These are phyloP conservation scores for Euclidium syriacum DNA, from an alignment of 345 rosid species.

Conservation along the genomic window DNA sequence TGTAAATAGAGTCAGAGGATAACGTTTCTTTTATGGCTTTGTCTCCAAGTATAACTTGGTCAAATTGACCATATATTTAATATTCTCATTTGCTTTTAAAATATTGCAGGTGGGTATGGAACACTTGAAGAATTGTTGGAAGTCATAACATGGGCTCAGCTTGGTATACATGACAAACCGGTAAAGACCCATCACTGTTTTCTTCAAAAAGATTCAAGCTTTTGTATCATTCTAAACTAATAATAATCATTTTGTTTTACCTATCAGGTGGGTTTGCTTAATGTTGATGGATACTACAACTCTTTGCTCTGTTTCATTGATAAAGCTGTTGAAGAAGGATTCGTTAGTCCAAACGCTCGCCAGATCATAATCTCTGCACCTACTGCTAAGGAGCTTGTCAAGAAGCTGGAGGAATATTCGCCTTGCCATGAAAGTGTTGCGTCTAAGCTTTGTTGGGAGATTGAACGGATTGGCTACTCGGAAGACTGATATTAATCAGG, in stretches of 20 bases:
- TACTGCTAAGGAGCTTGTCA: slow-evolving; percentile 67
- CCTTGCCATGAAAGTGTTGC: slow-evolving; percentile 83
- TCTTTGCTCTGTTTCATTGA: slow-evolving; percentile 88
- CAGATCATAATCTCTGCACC: slow-evolving; percentile 86
- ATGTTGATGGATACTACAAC: slow-evolving; percentile 96
- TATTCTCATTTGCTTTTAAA: neutral
- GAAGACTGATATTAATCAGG: slow-evolving; percentile 23
- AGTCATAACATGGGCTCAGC: slow-evolving; percentile 52
- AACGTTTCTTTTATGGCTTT: neutral
- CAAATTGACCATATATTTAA: neutral
- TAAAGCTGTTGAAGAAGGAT: slow-evolving; percentile 96
- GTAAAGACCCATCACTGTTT: slow-evolving; percentile 24
- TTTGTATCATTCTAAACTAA: neutral
- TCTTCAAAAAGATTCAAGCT: neutral
- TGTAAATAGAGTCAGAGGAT: slow-evolving; percentile 11
- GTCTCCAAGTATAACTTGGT: neutral
- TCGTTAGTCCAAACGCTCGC: slow-evolving; percentile 75
- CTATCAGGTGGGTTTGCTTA: slow-evolving; percentile 83
- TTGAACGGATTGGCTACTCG: slow-evolving; percentile 61
- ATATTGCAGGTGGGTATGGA: slow-evolving; percentile 42
- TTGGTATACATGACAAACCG: slow-evolving; percentile 55
- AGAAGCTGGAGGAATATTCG: slow-evolving; percentile 84
- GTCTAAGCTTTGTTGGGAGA: slow-evolving; percentile 82
- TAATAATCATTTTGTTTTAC: neutral
- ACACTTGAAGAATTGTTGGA: slow-evolving; percentile 51